A percentile compares a stretch with the other conserved stretches of the same genome.
Conservation (phyloP, 2,329 filamentous ascomycete genomes). For the Apiospora malaysiana region DNA sequence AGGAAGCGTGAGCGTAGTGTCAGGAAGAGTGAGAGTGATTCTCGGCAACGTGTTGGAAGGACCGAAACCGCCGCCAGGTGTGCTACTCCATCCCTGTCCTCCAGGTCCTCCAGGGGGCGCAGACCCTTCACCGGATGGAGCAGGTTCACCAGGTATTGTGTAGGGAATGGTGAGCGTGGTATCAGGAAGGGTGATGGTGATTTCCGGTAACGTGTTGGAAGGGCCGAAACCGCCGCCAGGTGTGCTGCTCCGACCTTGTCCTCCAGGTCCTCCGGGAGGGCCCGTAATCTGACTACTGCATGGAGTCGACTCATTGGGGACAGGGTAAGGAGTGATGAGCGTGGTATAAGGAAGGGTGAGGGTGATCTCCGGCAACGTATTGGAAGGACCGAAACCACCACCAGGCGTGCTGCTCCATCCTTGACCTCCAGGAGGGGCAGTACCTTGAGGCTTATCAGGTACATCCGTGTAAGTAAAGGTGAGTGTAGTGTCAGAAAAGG, state of each 20-base stretch:
- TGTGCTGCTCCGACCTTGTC: neutral
- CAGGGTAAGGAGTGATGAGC: neutral
- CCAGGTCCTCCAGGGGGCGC: slow-evolving; percentile 21
- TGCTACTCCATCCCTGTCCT: slow-evolving; percentile 17
- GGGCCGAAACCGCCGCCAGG: neutral
- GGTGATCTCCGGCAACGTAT: neutral
- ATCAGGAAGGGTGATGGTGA: neutral
- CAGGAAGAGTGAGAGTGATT: slow-evolving; percentile 1
- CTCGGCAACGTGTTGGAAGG: neutral
- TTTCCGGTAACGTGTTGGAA: neutral
- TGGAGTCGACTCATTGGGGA: neutral
- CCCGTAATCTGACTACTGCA: neutral
- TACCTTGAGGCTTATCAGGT: neutral
- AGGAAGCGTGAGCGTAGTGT: neutral
- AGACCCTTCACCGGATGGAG: neutral
- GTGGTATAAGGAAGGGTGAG: slow-evolving; percentile 19
- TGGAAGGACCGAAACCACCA: slow-evolving; percentile 2
- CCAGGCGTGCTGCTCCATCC: neutral
- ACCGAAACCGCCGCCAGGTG: neutral
- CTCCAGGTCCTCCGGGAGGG: slow-evolving; percentile 17
- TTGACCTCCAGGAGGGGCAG: slow-evolving; percentile 4
- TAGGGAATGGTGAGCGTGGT: neutral
- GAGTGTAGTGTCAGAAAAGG: too few relatives aligned
- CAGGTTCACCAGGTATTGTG: neutral
- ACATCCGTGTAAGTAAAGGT: too few relatives aligned